Conservation (phyloP, 208 protist species). For the Acanthamoeba royreba region DNA sequence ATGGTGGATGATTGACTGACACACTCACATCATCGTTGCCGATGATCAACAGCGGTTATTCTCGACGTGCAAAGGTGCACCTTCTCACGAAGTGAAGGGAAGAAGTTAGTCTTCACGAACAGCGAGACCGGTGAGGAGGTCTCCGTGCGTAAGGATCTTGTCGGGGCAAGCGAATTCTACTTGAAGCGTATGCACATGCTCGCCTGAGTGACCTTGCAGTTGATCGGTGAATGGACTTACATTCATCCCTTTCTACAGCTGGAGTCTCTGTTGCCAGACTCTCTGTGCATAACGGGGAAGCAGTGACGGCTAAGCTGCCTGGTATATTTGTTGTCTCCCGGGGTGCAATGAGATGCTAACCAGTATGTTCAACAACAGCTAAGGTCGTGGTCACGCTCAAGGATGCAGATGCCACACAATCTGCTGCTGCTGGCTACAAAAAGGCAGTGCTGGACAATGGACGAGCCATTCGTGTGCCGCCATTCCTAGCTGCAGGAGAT, state of each 20-base stretch:
- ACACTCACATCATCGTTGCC: neutral
- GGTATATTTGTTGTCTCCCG: neutral
- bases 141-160: neutral
- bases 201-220: too few species aligned
- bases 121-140: neutral
- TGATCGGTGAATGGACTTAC: too few species aligned
- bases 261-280: neutral
- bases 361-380: neutral
- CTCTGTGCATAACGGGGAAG: neutral
- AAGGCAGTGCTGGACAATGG: slow-evolving; percentile 18
- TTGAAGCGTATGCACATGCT: neutral
- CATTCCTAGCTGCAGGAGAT: neutral
- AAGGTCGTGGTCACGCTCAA: neutral
- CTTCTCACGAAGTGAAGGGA: neutral
- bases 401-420: neutral
- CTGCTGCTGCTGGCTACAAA: neutral
- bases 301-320: neutral
- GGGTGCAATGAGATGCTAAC: neutral
- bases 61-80: neutral
- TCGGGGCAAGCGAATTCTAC: neutral
- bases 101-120: neutral
- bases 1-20: too few species aligned
- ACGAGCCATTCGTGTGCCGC: neutral
- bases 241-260: too few species aligned
- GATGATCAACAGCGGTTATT: neutral